These are phyloP conservation scores for Dictyostelium capitatum DNA, from an alignment of 78 protist species.

Conservation along the genomic window DNA sequence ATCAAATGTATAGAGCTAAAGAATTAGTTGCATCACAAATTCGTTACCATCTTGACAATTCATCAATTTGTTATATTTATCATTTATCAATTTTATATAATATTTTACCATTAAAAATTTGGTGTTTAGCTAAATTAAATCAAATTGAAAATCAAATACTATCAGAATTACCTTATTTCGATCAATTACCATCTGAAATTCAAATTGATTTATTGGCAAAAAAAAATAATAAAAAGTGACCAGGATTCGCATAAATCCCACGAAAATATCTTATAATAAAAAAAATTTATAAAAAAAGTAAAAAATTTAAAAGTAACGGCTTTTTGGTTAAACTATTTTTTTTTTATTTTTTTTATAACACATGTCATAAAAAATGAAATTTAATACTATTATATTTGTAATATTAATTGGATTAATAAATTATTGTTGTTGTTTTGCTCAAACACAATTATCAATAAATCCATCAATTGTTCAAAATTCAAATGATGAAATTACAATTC, in stretches of 20 bases:
- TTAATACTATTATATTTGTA: background rate
- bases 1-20: conserved; percentile 48
- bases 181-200: background rate
- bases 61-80: conserved; percentile 13
- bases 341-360: too few species aligned
- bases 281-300: too few species aligned
- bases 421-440: background rate
- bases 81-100: conserved; percentile 1
- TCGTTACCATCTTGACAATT: background rate
- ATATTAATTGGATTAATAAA: background rate
- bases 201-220: too few species aligned
- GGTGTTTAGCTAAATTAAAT: conserved; percentile 41
- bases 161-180: background rate
- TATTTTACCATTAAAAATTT: background rate
- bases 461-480: background rate
- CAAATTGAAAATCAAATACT: background rate
- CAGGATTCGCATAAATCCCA: too few species aligned
- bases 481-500: conserved; percentile 19
- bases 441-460: background rate
- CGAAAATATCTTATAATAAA: too few species aligned
- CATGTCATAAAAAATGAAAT: background rate
- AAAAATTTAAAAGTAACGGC: too few species aligned
- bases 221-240: too few species aligned
- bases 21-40: conserved; percentile 17
- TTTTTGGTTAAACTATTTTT: too few species aligned